These are phyloP conservation scores for Collybia sordida DNA, from an alignment of 768 basidiomycete genomes.

Conservation along the genomic window DNA sequence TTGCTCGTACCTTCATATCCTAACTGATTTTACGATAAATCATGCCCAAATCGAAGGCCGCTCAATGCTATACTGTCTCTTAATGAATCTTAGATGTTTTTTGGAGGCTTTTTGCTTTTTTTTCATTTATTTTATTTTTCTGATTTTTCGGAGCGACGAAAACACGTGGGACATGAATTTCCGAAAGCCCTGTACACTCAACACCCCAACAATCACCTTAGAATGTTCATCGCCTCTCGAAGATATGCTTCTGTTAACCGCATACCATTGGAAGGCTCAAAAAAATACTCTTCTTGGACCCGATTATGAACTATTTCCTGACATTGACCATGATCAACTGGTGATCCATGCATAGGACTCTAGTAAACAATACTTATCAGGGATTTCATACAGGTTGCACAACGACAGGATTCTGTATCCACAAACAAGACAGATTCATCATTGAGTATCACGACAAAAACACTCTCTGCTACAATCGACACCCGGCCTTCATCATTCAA, in stretches of 20 bases:
- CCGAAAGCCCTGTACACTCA: too few species aligned
- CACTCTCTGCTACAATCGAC: conserved; percentile 26
- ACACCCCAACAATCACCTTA: conserved; percentile 29
- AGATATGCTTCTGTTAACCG: conserved; percentile 28
- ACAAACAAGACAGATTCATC: conserved; percentile 18
- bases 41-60: too few species aligned
- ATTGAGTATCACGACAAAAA: conserved; percentile 20
- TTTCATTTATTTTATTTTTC: too few species aligned
- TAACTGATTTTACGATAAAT: too few species aligned
- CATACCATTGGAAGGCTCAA: conserved; percentile 30
- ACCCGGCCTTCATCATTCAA: conserved; percentile 25
- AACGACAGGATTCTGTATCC: conserved; percentile 14
- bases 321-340: conserved; percentile 15
- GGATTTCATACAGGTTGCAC: conserved; percentile 3
- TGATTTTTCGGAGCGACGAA: too few species aligned
- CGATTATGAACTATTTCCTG: conserved; percentile 29
- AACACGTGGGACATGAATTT: too few species aligned
- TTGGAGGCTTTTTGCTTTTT: too few species aligned
- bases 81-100: too few species aligned
- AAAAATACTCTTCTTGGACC: conserved; percentile 18
- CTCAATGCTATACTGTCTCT: too few species aligned
- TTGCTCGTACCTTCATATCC: too few species aligned
- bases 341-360: conserved; percentile 8
- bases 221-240: conserved; percentile 29
- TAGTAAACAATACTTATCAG: background rate